Percentiles rank a stretch among this genome's conserved stretches.
phyloP scores from a whole-genome alignment of 768 basidiomycete genomes.

The Podaxis pistillaris region DNA sequence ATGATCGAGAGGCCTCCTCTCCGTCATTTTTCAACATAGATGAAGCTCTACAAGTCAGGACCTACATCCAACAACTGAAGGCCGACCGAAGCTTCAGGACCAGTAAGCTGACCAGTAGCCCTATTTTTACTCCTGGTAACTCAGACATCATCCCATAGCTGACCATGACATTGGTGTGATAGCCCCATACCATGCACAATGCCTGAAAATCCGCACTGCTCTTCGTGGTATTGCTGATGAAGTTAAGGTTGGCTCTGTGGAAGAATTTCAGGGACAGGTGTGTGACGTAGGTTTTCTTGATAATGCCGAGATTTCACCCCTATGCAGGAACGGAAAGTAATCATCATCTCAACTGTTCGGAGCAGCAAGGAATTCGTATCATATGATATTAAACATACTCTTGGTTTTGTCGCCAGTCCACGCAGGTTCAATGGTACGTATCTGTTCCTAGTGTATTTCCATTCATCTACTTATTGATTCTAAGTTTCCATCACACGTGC shows the following conservation, averaged over 20 bases:
- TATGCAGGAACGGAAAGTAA: conserved; percentile 49
- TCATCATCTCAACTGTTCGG: conserved; percentile 59
- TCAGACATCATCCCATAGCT: conserved; percentile 27
- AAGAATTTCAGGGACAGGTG: conserved; percentile 67
- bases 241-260: conserved; percentile 64
- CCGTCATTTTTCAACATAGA: conserved; percentile 73
- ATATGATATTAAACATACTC: conserved; percentile 52
- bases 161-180: conserved; percentile 59
- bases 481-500: conserved; percentile 64
- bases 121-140: background rate
- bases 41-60: conserved; percentile 52
- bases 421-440: conserved; percentile 58
- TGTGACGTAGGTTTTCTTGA: background rate
- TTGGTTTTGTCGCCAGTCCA: conserved; percentile 58
- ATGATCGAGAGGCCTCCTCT: conserved; percentile 61
- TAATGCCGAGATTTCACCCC: conserved; percentile 22
- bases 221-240: conserved; percentile 34
- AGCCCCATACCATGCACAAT: conserved; percentile 62
- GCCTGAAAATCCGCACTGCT: conserved; percentile 41
- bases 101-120: conserved; percentile 29
- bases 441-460: background rate
- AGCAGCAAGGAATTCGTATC: conserved; percentile 53
- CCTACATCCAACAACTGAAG: conserved; percentile 42
- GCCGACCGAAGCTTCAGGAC: conserved; percentile 34
- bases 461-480: background rate